Base-by-base conservation (phyloP, 139 green algal genomes). In the Chlamydomonas incerta region DNA sequence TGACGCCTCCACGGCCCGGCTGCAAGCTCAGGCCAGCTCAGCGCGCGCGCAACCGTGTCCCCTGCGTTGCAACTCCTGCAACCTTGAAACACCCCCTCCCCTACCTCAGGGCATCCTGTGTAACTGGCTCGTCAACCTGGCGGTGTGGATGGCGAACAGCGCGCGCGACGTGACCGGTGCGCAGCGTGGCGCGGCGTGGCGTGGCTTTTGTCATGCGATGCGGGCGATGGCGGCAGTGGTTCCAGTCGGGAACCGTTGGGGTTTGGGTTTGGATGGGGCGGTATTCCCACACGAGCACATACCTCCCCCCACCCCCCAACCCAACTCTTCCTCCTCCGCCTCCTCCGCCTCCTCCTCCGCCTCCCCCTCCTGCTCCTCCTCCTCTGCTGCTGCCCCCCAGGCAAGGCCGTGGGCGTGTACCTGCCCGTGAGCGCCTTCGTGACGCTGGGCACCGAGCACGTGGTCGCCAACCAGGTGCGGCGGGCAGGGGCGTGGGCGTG, bases 51-150 rank as follows among this genome's bases (percentile, higher is more conserved):
- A n/a, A n/a, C n/a, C n/a, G n/a, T n/a, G n/a, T n/a, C n/a, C n/a
- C n/a, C n/a, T n/a, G n/a, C n/a, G n/a, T n/a, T n/a, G n/a, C n/a
- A n/a, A n/a, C n/a, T n/a, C n/a, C n/a, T n/a, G n/a, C n/a, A n/a
- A n/a, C n/a, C n/a, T n/a, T n/a, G n/a, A n/a, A n/a, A n/a, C n/a
- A n/a, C n/a, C n/a, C n/a, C n/a, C n/a, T n/a, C n/a, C n/a, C n/a
- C n/a, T n/a, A n/a, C n/a, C n/a, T 80, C 96, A 98, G 92, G 77
- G 63, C 18, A 74, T 83, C 20, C 50, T 83, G 34, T 72, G 58
- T 41, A 83, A 83, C 77, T 98, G 93, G 94, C 92, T 97, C 66
- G 95, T 98, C 26, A 96, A 95, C 90, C 67, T 97, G 50, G 96
- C 93, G 9, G 90, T 98, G 57, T 97, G 93, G 94, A 88, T 94